Percentiles rank a stretch among this genome's conserved stretches.
phyloP scores from a whole-genome alignment of 768 basidiomycete species.

The Pisolithus marmoratus region DNA sequence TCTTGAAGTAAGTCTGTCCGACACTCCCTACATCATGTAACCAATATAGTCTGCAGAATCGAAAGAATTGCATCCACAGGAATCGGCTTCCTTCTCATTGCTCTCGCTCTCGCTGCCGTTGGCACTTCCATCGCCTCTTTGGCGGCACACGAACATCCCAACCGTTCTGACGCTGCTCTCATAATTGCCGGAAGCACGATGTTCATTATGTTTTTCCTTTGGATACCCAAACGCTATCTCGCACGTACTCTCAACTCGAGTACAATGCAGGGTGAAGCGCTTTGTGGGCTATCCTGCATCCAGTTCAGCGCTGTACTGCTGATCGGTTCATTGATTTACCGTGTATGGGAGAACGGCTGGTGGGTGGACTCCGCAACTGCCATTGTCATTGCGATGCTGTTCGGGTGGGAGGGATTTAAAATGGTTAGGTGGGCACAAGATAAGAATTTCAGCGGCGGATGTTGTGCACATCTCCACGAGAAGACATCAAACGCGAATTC shows the following conservation, averaged over 20 bases:
- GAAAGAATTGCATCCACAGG: constrained; percentile 32
- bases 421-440: constrained; percentile 36
- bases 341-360: constrained; percentile 41
- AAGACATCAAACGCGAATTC: not conserved
- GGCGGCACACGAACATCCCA: constrained; percentile 31
- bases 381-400: constrained; percentile 34
- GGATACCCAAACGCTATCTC: constrained; percentile 41
- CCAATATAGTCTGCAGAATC: constrained; percentile 16
- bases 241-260: constrained; percentile 40
- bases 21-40: not conserved
- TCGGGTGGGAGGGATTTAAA: constrained; percentile 41
- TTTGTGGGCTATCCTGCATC: constrained; percentile 39
- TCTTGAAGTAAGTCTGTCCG: constrained; percentile 10
- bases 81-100: constrained; percentile 34
- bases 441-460: constrained; percentile 33
- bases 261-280: constrained; percentile 39
- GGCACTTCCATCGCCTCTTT: constrained; percentile 32
- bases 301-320: constrained; percentile 40
- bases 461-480: constrained; percentile 18
- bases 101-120: constrained; percentile 34
- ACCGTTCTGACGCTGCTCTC: constrained; percentile 34
- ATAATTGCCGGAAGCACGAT: constrained; percentile 39
- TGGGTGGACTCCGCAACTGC: constrained; percentile 44
- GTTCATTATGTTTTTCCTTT: constrained; percentile 36
- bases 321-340: constrained; percentile 34